Evolutionary conservation across 306 rosid genomes (phyloP).

Genomic region (Leucaena leucocephala): DNA sequence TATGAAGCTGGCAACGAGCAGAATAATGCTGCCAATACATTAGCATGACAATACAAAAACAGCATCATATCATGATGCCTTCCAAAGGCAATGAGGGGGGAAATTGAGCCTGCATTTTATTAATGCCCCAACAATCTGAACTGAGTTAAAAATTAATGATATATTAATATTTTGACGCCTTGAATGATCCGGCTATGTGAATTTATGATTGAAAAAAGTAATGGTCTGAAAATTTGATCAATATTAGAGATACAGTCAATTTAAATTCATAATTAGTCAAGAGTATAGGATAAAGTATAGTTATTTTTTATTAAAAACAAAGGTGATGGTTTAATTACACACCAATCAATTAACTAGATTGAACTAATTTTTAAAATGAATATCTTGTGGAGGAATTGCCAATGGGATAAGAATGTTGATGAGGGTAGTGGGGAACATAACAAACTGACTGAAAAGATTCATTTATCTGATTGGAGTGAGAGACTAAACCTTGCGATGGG

Average conservation of each 20-base stretch:
- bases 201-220: too few relatives aligned
- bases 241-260: too few relatives aligned
- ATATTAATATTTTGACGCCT: too few relatives aligned
- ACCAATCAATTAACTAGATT: too few relatives aligned
- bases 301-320: too few relatives aligned
- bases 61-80: slow-evolving; percentile 32
- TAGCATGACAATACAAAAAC: slow-evolving; percentile 19
- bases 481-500: not conserved
- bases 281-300: too few relatives aligned
- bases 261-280: too few relatives aligned
- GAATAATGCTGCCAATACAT: slow-evolving; percentile 1
- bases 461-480: too few relatives aligned
- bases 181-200: too few relatives aligned
- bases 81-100: slow-evolving; percentile 24
- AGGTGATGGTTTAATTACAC: too few relatives aligned
- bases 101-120: slow-evolving; percentile 33
- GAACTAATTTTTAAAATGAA: not conserved
- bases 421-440: not conserved
- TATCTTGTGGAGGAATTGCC: too few relatives aligned
- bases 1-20: not conserved
- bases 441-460: not conserved
- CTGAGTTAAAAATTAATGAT: not conserved
- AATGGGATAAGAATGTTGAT: not conserved
- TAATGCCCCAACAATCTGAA: slow-evolving; percentile 42
- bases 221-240: too few relatives aligned